Evolutionary conservation across 352 stramenopile genomes (phyloP).

Genomic region (Phytophthora aleatoria): DNA sequence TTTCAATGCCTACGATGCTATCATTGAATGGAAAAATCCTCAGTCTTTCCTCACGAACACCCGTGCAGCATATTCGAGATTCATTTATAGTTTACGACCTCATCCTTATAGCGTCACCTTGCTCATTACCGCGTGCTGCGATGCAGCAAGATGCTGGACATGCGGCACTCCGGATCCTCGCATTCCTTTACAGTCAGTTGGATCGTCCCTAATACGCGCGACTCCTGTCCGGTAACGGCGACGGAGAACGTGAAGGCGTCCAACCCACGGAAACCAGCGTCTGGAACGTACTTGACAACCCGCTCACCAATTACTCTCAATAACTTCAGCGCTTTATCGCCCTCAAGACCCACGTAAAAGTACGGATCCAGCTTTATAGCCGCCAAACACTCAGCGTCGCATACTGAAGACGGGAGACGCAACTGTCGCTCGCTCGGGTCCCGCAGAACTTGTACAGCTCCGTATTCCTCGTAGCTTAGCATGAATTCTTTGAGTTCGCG

Average conservation of each 20-base stretch:
- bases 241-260: conserved; percentile 72
- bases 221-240: conserved; percentile 46
- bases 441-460: conserved; percentile 52
- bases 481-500: conserved; percentile 58
- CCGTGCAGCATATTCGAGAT: neutral
- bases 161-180: conserved; percentile 47
- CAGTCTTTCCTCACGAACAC: conserved; percentile 4
- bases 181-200: conserved; percentile 61
- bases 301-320: conserved; percentile 48
- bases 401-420: conserved; percentile 52
- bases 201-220: conserved; percentile 54
- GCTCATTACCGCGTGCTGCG: conserved; percentile 21
- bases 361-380: conserved; percentile 60
- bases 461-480: conserved; percentile 43
- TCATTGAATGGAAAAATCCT: conserved; percentile 4
- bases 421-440: conserved; percentile 62
- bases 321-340: conserved; percentile 55
- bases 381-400: conserved; percentile 50
- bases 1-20: conserved; percentile 10
- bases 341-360: conserved; percentile 49
- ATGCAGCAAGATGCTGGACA: conserved; percentile 34
- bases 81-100: neutral
- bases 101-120: neutral
- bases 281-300: conserved; percentile 63
- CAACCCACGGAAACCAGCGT: conserved; percentile 47